These are phyloP conservation scores for Plasmodium reichenowi DNA, from an alignment of 169 alveolate species.

Conservation along the genomic window DNA sequence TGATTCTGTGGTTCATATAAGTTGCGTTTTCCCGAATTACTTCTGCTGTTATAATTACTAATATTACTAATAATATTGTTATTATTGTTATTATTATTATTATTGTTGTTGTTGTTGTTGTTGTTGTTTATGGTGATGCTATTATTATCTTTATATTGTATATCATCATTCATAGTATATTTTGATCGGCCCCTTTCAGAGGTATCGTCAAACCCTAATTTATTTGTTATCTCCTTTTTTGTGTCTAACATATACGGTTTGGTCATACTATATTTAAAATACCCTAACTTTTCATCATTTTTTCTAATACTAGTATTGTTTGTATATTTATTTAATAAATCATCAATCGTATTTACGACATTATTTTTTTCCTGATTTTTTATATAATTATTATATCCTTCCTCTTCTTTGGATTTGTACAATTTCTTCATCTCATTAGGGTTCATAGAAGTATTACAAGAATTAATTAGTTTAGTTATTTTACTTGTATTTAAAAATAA, in stretches of 20 bases:
- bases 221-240: slow-evolving; percentile 1
- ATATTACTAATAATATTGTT: slow-evolving; percentile 8
- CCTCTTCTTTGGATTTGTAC: slow-evolving; percentile 4
- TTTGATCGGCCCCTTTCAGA: background rate
- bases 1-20: slow-evolving; percentile 8
- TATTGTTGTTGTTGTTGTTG: background rate
- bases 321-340: slow-evolving; percentile 16
- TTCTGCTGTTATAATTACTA: background rate
- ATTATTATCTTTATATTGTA: background rate
- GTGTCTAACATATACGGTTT: slow-evolving; percentile 15
- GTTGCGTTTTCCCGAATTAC: background rate
- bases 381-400: slow-evolving; percentile 8
- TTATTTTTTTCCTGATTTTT: slow-evolving; percentile 15
- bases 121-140: background rate
- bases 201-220: background rate
- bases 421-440: slow-evolving; percentile 11
- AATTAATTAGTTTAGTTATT: slow-evolving; percentile 1
- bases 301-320: background rate
- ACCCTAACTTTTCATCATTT: background rate
- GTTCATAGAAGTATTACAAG: slow-evolving; percentile 16
- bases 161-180: too few relatives aligned
- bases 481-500: slow-evolving; percentile 2
- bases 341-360: slow-evolving; percentile 6
- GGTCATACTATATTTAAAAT: slow-evolving; percentile 2
- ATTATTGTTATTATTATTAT: slow-evolving; percentile 12